Base-by-base conservation (phyloP, 1,139 yeast species). In the Sugiyamaella pinicola region DNA sequence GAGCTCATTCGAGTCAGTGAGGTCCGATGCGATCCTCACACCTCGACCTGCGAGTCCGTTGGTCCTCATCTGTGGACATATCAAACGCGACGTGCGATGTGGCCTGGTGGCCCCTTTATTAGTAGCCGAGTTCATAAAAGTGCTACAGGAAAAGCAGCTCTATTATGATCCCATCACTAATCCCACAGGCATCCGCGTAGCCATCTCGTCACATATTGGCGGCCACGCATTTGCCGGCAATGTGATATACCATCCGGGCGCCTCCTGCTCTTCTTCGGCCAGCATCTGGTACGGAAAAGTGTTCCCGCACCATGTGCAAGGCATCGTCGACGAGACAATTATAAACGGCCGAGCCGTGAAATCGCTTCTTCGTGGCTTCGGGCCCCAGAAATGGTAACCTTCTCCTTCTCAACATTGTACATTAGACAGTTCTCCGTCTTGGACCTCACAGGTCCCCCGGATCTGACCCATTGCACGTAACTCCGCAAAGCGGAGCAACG, bases 181-280 rank as follows among this genome's bases (percentile, higher is more conserved):
- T 37, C 65, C 68, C 0, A 50, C 61, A 2, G 72, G 72, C 2
- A 66, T 76, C 1, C 71, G 74, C n/a, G 75, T 83, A 17, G 87
- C 87, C 0, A 64, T 77, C 15, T 73, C 84, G 1, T 81, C 87
- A 9, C 95, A 86, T 65, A 73, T 86, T 41, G 91, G 93, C 0
- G 95, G 95, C 0, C 95, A 86, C 64, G 86, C 66, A 26, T 86
- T 82, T 65, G 93, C 95, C 2, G 95, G 93, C 0, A 86, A 86
- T 64, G 81, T 86, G 15, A 69, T 85, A 1, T 78, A 78, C 53
- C 80, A 80, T 58, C 58, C 59, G n/a, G 18, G 19, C 39, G 3
- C 15, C 28, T 5, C 12, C 40, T 19, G n/a, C 42, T 26, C 31
- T 2, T 26, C 31, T 26, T 26, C 31, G 24, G 24, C 45, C 19